Evolutionary conservation across 2,329 filamentous ascomycete genomes (phyloP).

Genomic region (Cladosporium sphaerospermum): DNA sequence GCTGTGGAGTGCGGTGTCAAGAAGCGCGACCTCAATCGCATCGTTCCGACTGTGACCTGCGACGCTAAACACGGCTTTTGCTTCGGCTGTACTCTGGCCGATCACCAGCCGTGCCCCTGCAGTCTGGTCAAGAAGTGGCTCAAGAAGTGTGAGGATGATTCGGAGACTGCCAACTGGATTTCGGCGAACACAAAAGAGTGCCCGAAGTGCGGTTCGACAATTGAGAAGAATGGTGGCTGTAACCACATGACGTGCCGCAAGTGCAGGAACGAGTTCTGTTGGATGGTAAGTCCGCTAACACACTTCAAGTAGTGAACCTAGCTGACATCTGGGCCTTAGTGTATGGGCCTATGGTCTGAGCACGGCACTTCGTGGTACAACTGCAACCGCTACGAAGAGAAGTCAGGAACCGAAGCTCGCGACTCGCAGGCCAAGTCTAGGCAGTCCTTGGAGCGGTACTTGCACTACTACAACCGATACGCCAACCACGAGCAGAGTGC

Average conservation of each 20-base stretch:
- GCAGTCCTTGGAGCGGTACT: constrained; percentile 86
- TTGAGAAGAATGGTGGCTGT: constrained; percentile 97
- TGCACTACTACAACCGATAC: constrained; percentile 98
- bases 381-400: constrained; percentile 95
- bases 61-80: constrained; percentile 82
- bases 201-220: constrained; percentile 90
- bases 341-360: constrained; percentile 97
- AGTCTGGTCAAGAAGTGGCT: constrained; percentile 88
- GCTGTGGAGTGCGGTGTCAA: constrained; percentile 85
- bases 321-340: constrained; percentile 33
- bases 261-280: constrained; percentile 95
- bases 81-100: constrained; percentile 83
- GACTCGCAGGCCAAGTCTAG: constrained; percentile 88
- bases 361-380: constrained; percentile 99
- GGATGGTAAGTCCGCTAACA: constrained; percentile 56
- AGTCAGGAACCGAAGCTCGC: constrained; percentile 81
- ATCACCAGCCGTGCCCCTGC: constrained; percentile 92
- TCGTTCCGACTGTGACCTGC: constrained; percentile 88
- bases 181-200: constrained; percentile 98
- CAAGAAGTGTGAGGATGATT: constrained; percentile 97
- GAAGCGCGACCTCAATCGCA: constrained; percentile 72
- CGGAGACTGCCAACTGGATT: constrained; percentile 98
- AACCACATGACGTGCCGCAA: constrained; percentile 98
- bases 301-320: neutral
- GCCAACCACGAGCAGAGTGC: constrained; percentile 98